phyloP scores from a whole-genome alignment of 2,329 filamentous ascomycete genomes.

The Iodosphaeria phyllophila region DNA sequence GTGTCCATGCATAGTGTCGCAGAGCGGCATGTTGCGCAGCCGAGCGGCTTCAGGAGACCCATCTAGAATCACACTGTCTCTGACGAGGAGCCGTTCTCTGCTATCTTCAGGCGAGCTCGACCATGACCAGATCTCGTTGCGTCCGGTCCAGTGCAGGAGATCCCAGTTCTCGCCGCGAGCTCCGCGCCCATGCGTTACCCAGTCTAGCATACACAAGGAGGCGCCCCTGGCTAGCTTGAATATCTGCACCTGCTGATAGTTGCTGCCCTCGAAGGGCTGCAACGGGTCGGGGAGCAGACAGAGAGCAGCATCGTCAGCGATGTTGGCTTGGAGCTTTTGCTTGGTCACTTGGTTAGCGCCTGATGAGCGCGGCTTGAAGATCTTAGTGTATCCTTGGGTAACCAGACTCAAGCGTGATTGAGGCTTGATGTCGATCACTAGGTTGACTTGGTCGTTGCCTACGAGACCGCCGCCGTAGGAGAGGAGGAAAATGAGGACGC shows the following conservation, averaged over 20 bases:
- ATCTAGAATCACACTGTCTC: constrained; percentile 67
- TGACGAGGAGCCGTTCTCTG: constrained; percentile 48
- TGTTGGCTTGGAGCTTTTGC: constrained; percentile 32
- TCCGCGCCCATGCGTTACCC: constrained; percentile 76
- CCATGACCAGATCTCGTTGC: constrained; percentile 78
- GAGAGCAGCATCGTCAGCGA: constrained; percentile 32
- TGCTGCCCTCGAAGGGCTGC: constrained; percentile 71
- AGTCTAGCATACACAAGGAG: constrained; percentile 72
- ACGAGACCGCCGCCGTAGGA: constrained; percentile 92
- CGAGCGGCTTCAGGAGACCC: constrained; percentile 23
- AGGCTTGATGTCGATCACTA: constrained; percentile 46
- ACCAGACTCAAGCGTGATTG: constrained; percentile 48
- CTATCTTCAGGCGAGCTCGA: constrained; percentile 12
- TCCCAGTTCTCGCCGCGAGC: constrained; percentile 84
- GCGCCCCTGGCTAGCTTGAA: constrained; percentile 42
- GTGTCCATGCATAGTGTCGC: constrained; percentile 51
- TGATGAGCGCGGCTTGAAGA: constrained; percentile 60
- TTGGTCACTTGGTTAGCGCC: constrained; percentile 37
- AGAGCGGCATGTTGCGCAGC: constrained; percentile 23
- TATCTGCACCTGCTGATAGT: constrained; percentile 68
- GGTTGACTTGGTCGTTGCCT: constrained; percentile 63
- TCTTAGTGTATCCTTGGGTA: constrained; percentile 76
- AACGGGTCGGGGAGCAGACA: constrained; percentile 77
- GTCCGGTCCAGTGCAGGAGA: constrained; percentile 57
- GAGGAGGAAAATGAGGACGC: constrained; percentile 70